phyloP scores from a whole-genome alignment of 2,329 filamentous ascomycete genomes.

The Exophiala xenobiotica region DNA sequence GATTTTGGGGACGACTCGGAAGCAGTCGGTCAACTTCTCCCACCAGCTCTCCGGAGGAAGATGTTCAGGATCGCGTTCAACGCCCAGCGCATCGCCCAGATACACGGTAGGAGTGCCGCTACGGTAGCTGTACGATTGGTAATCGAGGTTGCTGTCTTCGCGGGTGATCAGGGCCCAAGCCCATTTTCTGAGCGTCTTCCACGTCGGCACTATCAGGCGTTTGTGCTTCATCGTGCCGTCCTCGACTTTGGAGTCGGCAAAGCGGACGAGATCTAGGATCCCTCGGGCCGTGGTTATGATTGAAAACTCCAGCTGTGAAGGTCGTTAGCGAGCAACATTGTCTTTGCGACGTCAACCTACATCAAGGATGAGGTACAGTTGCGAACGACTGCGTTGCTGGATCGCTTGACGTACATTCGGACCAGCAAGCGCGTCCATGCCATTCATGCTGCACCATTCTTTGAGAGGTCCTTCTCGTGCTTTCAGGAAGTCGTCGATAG shows the following conservation, averaged over 20 bases:
- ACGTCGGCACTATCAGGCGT: conserved; percentile 63
- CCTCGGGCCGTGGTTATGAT: conserved; percentile 59
- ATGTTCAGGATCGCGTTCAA: conserved; percentile 69
- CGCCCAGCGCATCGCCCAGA: conserved; percentile 54
- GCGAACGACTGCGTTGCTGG: conserved; percentile 21
- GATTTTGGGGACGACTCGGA: conserved; percentile 61
- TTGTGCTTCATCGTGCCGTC: conserved; percentile 65
- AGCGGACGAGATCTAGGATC: conserved; percentile 64
- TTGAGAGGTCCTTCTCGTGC: conserved; percentile 19
- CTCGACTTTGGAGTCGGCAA: conserved; percentile 61
- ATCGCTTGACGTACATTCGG: conserved; percentile 32
- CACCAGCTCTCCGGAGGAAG: conserved; percentile 61
- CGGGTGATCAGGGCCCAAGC: conserved; percentile 53
- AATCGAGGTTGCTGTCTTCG: conserved; percentile 54
- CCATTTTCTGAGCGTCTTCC: conserved; percentile 64
- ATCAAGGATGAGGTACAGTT: conserved; percentile 33
- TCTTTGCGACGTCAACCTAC: conserved; percentile 4
- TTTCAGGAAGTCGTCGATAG: conserved; percentile 18
- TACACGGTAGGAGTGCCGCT: conserved; percentile 53
- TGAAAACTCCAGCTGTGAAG: conserved; percentile 65
- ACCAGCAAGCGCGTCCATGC: conserved; percentile 57
- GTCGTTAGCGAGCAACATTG: conserved; percentile 57
- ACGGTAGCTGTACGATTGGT: conserved; percentile 53
- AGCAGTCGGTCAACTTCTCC: conserved; percentile 61
- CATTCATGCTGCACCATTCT: conserved; percentile 39